phyloP scores from a whole-genome alignment of 495 filamentous ascomycete genomes.

The Annulohypoxylon bovei region DNA sequence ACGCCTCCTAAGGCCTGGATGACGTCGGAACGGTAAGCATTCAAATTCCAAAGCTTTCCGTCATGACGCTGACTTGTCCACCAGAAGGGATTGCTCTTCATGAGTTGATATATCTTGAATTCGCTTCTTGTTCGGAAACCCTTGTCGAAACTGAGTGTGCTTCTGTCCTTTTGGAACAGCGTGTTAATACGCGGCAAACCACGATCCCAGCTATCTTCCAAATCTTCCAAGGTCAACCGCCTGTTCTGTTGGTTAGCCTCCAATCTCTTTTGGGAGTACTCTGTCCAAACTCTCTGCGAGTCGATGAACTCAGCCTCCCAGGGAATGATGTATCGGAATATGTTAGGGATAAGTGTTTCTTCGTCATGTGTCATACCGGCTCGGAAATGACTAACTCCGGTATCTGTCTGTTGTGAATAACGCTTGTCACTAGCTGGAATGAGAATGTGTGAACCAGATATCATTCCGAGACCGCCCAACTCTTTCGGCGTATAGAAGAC shows the following conservation, averaged over 20 bases:
- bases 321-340: slow-evolving; percentile 99
- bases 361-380: slow-evolving; percentile 99
- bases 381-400: slow-evolving; percentile 96
- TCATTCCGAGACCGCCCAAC: slow-evolving; percentile 97
- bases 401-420: slow-evolving; percentile 98
- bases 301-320: slow-evolving; percentile 99
- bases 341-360: slow-evolving; percentile 97
- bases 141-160: slow-evolving; percentile 98
- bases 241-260: slow-evolving; percentile 99
- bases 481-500: slow-evolving; percentile 99
- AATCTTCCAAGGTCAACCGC: slow-evolving; percentile 91
- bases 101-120: slow-evolving; percentile 98
- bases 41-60: slow-evolving; percentile 98
- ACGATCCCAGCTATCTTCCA: slow-evolving; percentile 99
- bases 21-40: slow-evolving; percentile 97
- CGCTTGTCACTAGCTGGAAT: slow-evolving; percentile 98
- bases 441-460: slow-evolving; percentile 97
- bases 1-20: slow-evolving; percentile 99
- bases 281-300: slow-evolving; percentile 98
- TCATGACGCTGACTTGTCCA: slow-evolving; percentile 99
- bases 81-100: slow-evolving; percentile 99
- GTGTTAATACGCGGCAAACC: slow-evolving; percentile 99
- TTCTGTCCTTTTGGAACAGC: slow-evolving; percentile 98
- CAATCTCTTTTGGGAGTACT: slow-evolving; percentile 97
- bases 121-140: slow-evolving; percentile 95